phyloP scores from a whole-genome alignment of 139 green algal genomes.

The Chlorella vulgaris region DNA sequence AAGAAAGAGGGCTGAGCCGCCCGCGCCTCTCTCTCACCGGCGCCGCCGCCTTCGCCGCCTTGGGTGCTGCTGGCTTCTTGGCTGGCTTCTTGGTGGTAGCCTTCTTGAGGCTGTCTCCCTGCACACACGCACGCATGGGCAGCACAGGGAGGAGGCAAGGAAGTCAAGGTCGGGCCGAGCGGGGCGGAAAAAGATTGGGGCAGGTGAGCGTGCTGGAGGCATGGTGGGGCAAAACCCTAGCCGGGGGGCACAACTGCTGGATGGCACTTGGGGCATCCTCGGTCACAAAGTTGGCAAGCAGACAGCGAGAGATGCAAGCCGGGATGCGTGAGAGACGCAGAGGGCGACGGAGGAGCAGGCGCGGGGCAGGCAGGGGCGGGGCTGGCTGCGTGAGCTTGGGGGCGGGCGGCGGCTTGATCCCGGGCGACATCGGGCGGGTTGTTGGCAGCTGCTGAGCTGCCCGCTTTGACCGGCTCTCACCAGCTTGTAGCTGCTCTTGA shows the following conservation, averaged over 20 bases:
- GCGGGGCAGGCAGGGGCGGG: too few species aligned
- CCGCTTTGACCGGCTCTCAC: too few species aligned
- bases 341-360: too few species aligned
- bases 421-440: too few species aligned
- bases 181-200: not conserved
- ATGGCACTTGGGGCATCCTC: not conserved
- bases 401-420: too few species aligned
- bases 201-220: not conserved
- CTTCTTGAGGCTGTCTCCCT: not conserved
- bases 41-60: too few species aligned
- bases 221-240: not conserved
- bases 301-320: too few species aligned
- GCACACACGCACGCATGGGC: not conserved
- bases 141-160: too few species aligned
- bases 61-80: not conserved
- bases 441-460: too few species aligned
- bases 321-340: too few species aligned
- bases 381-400: too few species aligned
- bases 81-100: not conserved
- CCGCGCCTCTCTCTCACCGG: not conserved
- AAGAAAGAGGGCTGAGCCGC: not conserved
- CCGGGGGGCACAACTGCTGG: not conserved
- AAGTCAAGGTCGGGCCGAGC: not conserved
- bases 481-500: slow-evolving; percentile 81
- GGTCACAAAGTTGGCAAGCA: not conserved